phyloP scores from a whole-genome alignment of 805 yeast genomes.

The Candida loeiensis region DNA sequence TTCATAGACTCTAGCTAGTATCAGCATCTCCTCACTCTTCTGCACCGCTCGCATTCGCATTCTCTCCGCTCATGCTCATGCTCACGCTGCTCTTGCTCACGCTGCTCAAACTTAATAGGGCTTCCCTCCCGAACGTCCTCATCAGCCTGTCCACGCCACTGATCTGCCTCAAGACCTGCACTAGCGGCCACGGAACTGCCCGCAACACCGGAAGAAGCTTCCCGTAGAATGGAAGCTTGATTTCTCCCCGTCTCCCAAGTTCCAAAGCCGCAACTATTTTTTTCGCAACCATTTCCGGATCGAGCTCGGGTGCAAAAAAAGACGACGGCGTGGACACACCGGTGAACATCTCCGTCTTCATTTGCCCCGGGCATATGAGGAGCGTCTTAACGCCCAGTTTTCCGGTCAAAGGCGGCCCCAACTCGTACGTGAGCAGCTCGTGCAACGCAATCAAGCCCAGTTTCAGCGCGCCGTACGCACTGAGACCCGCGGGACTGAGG shows the following conservation, averaged over 20 bases:
- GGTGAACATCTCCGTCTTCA: constrained; percentile 69
- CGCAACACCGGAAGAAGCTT: constrained; percentile 69
- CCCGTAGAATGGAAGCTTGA: constrained; percentile 75
- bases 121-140: constrained; percentile 18
- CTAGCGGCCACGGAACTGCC: constrained; percentile 68
- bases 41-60: too few species aligned
- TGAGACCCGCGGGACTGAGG: constrained; percentile 76
- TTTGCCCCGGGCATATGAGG: constrained; percentile 83
- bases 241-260: constrained; percentile 62
- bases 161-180: constrained; percentile 47
- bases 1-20: too few species aligned
- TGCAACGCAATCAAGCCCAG: constrained; percentile 83
- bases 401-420: constrained; percentile 49
- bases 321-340: constrained; percentile 72
- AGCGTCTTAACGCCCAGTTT: constrained; percentile 62
- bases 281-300: constrained; percentile 62
- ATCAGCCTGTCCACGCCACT: constrained; percentile 67
- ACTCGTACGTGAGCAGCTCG: constrained; percentile 70
- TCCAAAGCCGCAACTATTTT: constrained; percentile 53
- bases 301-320: constrained; percentile 77
- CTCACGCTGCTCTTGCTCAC: too few species aligned
- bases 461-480: constrained; percentile 87
- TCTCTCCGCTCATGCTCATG: too few species aligned
- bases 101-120: too few species aligned
- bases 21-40: too few species aligned